phyloP scores from a whole-genome alignment of 2,329 filamentous ascomycete species.

The Parascedosporium putredinis region DNA sequence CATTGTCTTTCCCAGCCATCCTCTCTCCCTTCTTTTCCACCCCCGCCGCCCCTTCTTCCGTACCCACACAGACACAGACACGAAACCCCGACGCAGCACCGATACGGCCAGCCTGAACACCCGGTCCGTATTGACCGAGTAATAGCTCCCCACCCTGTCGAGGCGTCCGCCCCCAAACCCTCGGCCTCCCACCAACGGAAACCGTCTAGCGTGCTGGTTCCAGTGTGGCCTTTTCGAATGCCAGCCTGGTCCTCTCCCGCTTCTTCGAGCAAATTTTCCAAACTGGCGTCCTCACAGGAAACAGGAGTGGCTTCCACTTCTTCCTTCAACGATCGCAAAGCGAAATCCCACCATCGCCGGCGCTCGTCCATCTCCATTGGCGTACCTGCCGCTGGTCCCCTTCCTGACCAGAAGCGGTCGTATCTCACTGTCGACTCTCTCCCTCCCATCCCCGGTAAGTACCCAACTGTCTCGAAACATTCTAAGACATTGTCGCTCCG shows the following conservation, averaged over 20 bases:
- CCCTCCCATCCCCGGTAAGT: conserved; percentile 47
- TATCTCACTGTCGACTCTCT: conserved; percentile 18
- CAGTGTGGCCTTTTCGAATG: background rate
- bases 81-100: no score
- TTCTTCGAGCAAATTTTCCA: conserved; percentile 10
- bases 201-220: background rate
- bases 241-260: background rate
- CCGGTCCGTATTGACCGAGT: background rate
- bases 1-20: no score
- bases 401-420: conserved; percentile 11
- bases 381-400: conserved; percentile 11
- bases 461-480: conserved; percentile 4
- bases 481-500: no score
- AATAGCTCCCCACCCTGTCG: no score
- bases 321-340: conserved; percentile 6
- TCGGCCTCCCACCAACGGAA: background rate
- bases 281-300: conserved; percentile 12
- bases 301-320: conserved; percentile 3
- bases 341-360: conserved; percentile 18
- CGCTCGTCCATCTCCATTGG: conserved; percentile 21
- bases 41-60: no score
- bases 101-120: no score
- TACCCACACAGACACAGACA: no score
- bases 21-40: no score
- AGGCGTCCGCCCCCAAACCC: background rate